Evolutionary conservation across 768 basidiomycete species (phyloP), one percentile per base, ranked within the genome.

Genomic region (Auricularia auricula-judae): DNA sequence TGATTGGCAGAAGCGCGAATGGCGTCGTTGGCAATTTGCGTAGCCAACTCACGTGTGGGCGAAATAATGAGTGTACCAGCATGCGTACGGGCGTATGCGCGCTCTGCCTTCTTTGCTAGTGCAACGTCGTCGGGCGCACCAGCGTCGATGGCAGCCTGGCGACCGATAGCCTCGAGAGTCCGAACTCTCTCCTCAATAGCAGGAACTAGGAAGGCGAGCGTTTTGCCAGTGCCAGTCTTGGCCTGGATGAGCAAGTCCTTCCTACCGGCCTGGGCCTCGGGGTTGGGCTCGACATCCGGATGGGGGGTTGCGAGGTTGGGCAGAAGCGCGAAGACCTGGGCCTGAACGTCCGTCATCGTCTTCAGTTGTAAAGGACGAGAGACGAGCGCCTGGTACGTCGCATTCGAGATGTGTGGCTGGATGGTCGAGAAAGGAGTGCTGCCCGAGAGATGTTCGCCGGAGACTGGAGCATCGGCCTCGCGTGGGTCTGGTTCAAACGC

Each of bases 201-300:
- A 8, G 92, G 92, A 21, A 96, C 80, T 63, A 97, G 83, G 79
- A 94, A 96, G 0, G 85, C 91, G 39, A 93, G 76, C 0, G 92
- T 95, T 76, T 95, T 96, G 36, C 91, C 93, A 0, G 92, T 93
- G 35, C 93, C 91, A 0, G 93, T 93, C 72, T 86, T 89, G 3
- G 93, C 89, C 72, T 91, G 87, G 64, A 95, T 91, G 56, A 96
- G 79, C 29, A 95, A 74, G 72, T 98, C 93, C 12, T 58, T 61
- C 4, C 87, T 83, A 10, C 73, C 65, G 8, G 53, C 53, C 14
- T 43, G 58, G 7, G 66, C 47, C 8, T 65, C 65, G 11, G 68
- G 36, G n/a, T 66, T 59, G 42, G 70, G 67, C 51, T 71, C 75
- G 16, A 67, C 56, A 35, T 72, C 67, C 0, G 77, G 67, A 62